Evolutionary conservation across 192 early-diverging fungal species (phyloP).

Genomic region (Podila epigama): DNA sequence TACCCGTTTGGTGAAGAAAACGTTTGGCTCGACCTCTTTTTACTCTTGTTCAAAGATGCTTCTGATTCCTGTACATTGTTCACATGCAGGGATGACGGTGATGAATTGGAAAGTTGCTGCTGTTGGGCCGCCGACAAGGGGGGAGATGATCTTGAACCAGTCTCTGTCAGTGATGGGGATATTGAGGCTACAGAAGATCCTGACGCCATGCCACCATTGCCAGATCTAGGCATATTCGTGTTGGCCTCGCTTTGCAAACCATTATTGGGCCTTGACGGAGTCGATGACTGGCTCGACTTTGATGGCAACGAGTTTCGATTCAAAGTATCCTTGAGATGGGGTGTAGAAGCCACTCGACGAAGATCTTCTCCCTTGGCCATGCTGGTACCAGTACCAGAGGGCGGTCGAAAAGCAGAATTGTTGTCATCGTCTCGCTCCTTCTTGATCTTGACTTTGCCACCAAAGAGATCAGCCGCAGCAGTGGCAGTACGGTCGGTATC

Average conservation of each 20-base stretch:
- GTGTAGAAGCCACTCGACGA: conserved; percentile 27
- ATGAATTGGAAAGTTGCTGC: no score
- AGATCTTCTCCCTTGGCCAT: conserved; percentile 23
- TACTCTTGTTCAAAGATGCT: conserved; percentile 1
- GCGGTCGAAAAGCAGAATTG: conserved; percentile 3
- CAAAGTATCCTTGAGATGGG: conserved; percentile 33
- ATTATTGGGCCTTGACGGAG: not conserved
- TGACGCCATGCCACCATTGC: not conserved
- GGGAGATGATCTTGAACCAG: conserved; percentile 30
- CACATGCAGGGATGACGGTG: conserved; percentile 10
- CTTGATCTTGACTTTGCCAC: conserved; percentile 47
- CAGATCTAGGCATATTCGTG: not conserved
- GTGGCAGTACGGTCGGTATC: conserved; percentile 31
- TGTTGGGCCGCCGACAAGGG: not conserved
- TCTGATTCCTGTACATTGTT: not conserved
- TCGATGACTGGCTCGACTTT: not conserved
- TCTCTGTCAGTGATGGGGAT: conserved; percentile 39
- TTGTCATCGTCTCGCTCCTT: conserved; percentile 49
- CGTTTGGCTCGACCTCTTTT: conserved; percentile 41
- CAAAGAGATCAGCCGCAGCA: conserved; percentile 26
- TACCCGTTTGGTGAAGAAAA: conserved; percentile 38
- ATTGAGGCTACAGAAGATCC: conserved; percentile 43
- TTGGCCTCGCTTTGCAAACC: not conserved
- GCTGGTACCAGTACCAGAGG: no score
- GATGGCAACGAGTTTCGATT: no score